These are phyloP conservation scores for Sabuloglossum arenarium DNA, from an alignment of 495 filamentous ascomycete genomes.

Conservation along the genomic window DNA sequence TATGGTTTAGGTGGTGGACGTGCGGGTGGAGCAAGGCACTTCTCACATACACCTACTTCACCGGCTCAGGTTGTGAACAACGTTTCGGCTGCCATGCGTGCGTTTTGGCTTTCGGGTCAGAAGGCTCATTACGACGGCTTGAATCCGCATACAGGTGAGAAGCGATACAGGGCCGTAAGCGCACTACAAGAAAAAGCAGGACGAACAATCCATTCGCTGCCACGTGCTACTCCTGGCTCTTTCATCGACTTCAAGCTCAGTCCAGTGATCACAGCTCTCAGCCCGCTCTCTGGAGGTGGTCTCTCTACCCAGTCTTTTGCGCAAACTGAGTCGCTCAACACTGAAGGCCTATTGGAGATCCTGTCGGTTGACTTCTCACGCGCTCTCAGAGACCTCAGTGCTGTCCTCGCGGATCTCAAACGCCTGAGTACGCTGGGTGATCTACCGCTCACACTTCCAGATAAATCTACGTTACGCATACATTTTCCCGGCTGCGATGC, in stretches of 20 bases:
- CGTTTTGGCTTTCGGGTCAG: slow-evolving; percentile 72
- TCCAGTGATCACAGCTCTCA: slow-evolving; percentile 72
- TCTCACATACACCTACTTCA: slow-evolving; percentile 67
- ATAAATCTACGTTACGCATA: slow-evolving; percentile 43
- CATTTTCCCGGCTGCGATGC: slow-evolving; percentile 83
- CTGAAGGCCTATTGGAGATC: slow-evolving; percentile 58
- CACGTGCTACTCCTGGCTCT: slow-evolving; percentile 43
- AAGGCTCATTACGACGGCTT: slow-evolving; percentile 68
- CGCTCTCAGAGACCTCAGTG: slow-evolving; percentile 62
- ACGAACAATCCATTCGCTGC: slow-evolving; percentile 32
- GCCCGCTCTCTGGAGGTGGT: slow-evolving; percentile 28
- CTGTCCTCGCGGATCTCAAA: slow-evolving; percentile 62
- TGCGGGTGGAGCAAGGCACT: slow-evolving; percentile 56
- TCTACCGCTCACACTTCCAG: slow-evolving; percentile 53
- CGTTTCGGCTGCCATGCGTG: slow-evolving; percentile 74
- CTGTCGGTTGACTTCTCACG: slow-evolving; percentile 80
- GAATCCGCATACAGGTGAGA: slow-evolving; percentile 43
- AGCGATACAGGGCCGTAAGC: slow-evolving; percentile 51
- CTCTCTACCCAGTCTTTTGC: slow-evolving; percentile 9
- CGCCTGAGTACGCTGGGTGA: slow-evolving; percentile 57
- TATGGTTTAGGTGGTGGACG: slow-evolving; percentile 56
- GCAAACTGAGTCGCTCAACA: slow-evolving; percentile 31
- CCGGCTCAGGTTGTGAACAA: slow-evolving; percentile 87
- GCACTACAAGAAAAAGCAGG: slow-evolving; percentile 47
- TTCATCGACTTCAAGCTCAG: slow-evolving; percentile 68